Conservation (phyloP, 2,329 filamentous ascomycete species). For the Ploettnerulaceae sp. region DNA sequence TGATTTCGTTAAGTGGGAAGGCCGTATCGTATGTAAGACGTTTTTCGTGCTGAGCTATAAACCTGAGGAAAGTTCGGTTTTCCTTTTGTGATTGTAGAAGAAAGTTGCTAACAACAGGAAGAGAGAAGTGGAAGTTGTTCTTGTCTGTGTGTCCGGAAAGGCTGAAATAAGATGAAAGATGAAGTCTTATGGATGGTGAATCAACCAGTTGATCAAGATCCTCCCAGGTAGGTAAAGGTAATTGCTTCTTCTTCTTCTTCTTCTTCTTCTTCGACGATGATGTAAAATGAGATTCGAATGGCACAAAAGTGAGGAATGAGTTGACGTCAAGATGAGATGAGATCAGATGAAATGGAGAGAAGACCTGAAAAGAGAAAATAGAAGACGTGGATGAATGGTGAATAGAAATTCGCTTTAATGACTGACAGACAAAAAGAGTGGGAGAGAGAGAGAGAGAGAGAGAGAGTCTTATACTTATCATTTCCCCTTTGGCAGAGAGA, state of each 20-base stretch:
- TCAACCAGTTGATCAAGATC: conserved; percentile 14
- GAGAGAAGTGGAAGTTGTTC: neutral
- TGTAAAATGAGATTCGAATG: neutral
- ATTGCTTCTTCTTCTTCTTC: too few species aligned
- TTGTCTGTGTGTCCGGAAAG: too few species aligned
- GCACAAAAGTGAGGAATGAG: too few species aligned
- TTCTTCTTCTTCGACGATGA: too few species aligned
- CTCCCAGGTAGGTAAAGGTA: neutral
- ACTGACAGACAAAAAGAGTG: neutral
- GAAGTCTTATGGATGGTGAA: conserved; percentile 11
- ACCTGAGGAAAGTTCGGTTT: neutral
- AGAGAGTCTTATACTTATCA: conserved; percentile 6
- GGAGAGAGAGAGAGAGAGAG: neutral
- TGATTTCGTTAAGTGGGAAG: too few species aligned
- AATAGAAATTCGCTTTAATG: too few species aligned
- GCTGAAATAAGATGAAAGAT: too few species aligned
- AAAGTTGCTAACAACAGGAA: conserved; percentile 1
- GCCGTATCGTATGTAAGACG: too few species aligned
- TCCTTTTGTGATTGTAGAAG: conserved; percentile 1
- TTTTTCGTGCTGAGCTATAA: too few species aligned
- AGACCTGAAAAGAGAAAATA: conserved; percentile 2
- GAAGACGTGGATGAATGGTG: neutral
- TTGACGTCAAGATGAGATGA: neutral
- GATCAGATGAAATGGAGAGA: neutral
- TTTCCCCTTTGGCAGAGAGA: neutral